A percentile compares a stretch with the other conserved stretches of the same genome.
Evolutionary conservation across 192 early-diverging fungal genomes (phyloP).

Genomic region (Spinellus fusiger): DNA sequence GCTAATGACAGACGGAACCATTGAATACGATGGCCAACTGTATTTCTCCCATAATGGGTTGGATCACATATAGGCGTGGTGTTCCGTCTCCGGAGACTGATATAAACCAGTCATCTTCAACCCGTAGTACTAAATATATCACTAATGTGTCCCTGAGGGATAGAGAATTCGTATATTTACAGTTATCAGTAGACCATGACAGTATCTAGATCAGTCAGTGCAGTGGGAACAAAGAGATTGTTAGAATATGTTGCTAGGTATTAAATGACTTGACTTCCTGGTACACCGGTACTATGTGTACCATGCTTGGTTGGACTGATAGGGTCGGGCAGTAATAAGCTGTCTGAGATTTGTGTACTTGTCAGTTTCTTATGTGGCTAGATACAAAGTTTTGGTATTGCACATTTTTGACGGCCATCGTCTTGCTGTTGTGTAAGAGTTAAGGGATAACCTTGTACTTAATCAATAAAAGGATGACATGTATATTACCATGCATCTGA

Average conservation of each 20-base stretch:
- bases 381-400: too few relatives aligned
- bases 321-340: not conserved
- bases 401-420: too few relatives aligned
- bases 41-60: not conserved
- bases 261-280: too few relatives aligned
- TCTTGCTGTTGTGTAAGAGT: too few relatives aligned
- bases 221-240: too few relatives aligned
- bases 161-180: not conserved
- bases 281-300: too few relatives aligned
- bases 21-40: not conserved
- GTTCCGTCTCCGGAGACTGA: not conserved
- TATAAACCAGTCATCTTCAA: not conserved
- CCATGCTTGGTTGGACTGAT: not conserved
- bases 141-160: not conserved
- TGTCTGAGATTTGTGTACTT: too few relatives aligned
- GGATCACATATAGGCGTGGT: not conserved
- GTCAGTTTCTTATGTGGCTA: too few relatives aligned
- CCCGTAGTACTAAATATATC: not conserved
- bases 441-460: too few relatives aligned
- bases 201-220: too few relatives aligned
- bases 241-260: too few relatives aligned
- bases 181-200: not conserved
- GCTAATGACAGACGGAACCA: not conserved
- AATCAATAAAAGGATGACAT: not conserved
- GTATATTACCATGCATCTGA: not conserved